Conservation (phyloP, 257 asterid species). For the Eucommia ulmoides region DNA sequence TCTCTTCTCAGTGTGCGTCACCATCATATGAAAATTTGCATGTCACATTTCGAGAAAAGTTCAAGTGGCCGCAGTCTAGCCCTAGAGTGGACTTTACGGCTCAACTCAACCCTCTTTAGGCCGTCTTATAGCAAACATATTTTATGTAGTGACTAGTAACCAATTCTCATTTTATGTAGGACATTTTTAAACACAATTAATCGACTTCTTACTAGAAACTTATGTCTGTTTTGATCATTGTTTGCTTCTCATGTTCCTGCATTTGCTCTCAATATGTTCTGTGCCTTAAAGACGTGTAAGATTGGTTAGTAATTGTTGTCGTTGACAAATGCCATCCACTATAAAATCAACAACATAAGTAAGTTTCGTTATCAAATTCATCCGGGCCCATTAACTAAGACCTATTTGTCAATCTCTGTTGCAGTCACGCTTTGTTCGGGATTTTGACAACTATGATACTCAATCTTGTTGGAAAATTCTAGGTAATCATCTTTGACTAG, state of each 20-base stretch:
- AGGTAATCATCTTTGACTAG: slow-evolving; percentile 33
- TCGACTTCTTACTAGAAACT: too few species aligned
- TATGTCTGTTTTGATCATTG: too few species aligned
- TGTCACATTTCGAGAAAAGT: background rate
- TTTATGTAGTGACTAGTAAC: background rate
- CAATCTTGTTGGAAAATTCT: slow-evolving; percentile 58
- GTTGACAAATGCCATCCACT: background rate
- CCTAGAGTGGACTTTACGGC: background rate
- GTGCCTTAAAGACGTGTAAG: background rate
- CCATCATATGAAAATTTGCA: background rate
- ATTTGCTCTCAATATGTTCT: background rate
- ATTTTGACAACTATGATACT: slow-evolving; percentile 70
- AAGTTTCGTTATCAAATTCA: too few species aligned
- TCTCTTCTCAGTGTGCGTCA: background rate
- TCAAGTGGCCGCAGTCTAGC: background rate
- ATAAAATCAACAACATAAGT: background rate
- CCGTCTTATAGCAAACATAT: background rate
- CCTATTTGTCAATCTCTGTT: background rate
- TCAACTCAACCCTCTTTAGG: background rate
- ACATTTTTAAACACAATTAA: too few species aligned
- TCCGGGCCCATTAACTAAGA: background rate
- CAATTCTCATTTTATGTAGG: too few species aligned
- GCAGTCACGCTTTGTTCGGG: slow-evolving; percentile 66
- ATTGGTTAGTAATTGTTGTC: background rate
- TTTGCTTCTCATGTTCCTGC: background rate